Evolutionary conservation across 495 filamentous ascomycete species (phyloP), one percentile per base, ranked within the genome.

Genomic region (Haplographium delicatum): DNA sequence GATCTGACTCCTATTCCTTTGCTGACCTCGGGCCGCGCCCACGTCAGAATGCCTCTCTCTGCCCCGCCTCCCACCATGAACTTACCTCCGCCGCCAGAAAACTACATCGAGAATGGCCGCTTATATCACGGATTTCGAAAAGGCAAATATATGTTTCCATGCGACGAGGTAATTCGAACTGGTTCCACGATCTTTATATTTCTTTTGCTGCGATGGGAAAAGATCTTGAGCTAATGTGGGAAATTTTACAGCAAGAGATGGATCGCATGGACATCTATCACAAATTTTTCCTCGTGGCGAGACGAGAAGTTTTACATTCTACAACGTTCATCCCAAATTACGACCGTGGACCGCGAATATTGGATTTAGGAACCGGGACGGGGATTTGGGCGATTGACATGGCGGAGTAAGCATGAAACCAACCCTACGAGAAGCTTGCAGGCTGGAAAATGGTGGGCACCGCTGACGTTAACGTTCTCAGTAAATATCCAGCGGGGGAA

Each of bases 351-450:
- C 67, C 69, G 5, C 67, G 79, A 19, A 82, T 95, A 31, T 68
- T 96, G 19, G 91, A 96, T 63, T 63, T 95, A 40, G 91, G 91
- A 22, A 88, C 84, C 53, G 91, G 91, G 9, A 95, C 91, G 0
- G 90, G 91, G 4, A 91, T 95, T 40, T 96, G 91, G 91, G 77
- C 81, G 18, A 91, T 94, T 59, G 85, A 93, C 56, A 83, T 96
- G 68, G 86, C 86, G 51, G 81, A 85, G 82, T 85, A 69, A 68
- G 83, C 75, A 38, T 11, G 1, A 9, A 33, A 34, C 4, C n/a
- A n/a, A n/a, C n/a, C n/a, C n/a, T n/a, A 40, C 8, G 22, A 58
- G 23, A n/a, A 18, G 25, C 10, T 28, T 27, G 33, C 13, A 40
- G 23, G 26, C 15, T 4, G 25, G 42, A 19, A 7, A 31, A 10